Percentiles rank a stretch among this genome's conserved stretches.
Evolutionary conservation across 805 yeast genomes (phyloP).

Genomic region (Wickerhamiella brachini): DNA sequence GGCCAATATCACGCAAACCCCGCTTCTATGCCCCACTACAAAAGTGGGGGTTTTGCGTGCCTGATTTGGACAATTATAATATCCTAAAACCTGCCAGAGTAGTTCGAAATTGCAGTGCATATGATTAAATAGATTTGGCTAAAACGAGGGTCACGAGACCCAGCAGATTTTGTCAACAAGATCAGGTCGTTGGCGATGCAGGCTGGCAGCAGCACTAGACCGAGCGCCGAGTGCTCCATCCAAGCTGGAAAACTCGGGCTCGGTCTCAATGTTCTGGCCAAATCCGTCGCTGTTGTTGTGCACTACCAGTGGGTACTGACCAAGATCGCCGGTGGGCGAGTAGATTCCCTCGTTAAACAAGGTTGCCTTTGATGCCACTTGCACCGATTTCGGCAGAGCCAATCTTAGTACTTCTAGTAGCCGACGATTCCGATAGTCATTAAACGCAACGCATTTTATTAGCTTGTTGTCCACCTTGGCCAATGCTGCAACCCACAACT

Average conservation of each 20-base stretch:
- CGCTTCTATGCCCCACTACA: no score
- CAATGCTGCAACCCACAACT: slow-evolving; percentile 11
- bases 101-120: no score
- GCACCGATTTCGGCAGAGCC: not conserved
- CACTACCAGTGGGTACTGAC: slow-evolving; percentile 4
- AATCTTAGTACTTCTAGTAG: not conserved
- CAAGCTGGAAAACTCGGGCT: slow-evolving; percentile 9
- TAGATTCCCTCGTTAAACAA: not conserved
- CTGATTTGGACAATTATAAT: no score
- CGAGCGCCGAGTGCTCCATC: slow-evolving; percentile 17
- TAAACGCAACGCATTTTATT: slow-evolving; percentile 8
- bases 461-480: slow-evolving; percentile 2
- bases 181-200: slow-evolving; percentile 4
- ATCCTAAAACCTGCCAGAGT: no score
- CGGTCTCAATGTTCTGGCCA: slow-evolving; percentile 14
- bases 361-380: not conserved
- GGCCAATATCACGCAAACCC: no score
- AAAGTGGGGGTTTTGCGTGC: no score
- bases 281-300: slow-evolving; percentile 17
- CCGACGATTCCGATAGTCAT: slow-evolving; percentile 12
- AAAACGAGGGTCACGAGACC: not conserved
- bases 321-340: not conserved
- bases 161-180: not conserved
- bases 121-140: not conserved
- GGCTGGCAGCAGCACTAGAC: slow-evolving; percentile 13